Conservation (phyloP, 768 basidiomycete species). For the Amanita rimosa region DNA sequence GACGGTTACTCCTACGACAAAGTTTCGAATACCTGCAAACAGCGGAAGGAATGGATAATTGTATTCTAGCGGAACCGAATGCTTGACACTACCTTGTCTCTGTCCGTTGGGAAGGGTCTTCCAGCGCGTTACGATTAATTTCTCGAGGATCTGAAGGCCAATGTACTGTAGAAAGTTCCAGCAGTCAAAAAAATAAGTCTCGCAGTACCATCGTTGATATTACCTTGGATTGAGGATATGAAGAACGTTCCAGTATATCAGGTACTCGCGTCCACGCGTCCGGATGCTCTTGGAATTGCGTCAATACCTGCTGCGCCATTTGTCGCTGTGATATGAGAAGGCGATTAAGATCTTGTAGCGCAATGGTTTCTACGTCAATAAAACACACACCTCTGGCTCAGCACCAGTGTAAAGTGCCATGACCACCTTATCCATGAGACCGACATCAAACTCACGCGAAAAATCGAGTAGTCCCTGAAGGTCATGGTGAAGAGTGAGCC, state of each 20-base stretch:
- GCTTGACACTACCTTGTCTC: slow-evolving; percentile 54
- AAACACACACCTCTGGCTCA: slow-evolving; percentile 62
- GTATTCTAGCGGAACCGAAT: not conserved
- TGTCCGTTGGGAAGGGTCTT: slow-evolving; percentile 92
- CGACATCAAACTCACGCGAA: slow-evolving; percentile 86
- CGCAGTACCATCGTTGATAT: slow-evolving; percentile 6
- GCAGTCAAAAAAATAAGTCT: slow-evolving; percentile 8
- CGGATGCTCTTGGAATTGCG: slow-evolving; percentile 92
- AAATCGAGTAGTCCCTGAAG: slow-evolving; percentile 83
- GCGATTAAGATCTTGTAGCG: slow-evolving; percentile 16
- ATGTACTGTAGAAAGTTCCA: slow-evolving; percentile 56
- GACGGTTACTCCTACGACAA: slow-evolving; percentile 87
- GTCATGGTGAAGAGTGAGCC: slow-evolving; percentile 14
- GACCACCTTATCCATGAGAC: slow-evolving; percentile 87
- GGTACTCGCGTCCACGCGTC: slow-evolving; percentile 98
- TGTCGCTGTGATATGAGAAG: slow-evolving; percentile 57
- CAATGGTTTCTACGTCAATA: slow-evolving; percentile 5
- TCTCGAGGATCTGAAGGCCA: slow-evolving; percentile 94
- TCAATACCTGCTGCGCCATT: slow-evolving; percentile 86
- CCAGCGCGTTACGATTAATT: slow-evolving; percentile 90
- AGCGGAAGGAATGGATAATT: not conserved
- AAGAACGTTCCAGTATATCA: slow-evolving; percentile 77
- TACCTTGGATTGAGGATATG: slow-evolving; percentile 82
- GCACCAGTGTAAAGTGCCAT: slow-evolving; percentile 82
- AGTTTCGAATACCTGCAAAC: slow-evolving; percentile 80